Base-by-base conservation (phyloP, 768 basidiomycete genomes). In the Tulasnella sp. region DNA sequence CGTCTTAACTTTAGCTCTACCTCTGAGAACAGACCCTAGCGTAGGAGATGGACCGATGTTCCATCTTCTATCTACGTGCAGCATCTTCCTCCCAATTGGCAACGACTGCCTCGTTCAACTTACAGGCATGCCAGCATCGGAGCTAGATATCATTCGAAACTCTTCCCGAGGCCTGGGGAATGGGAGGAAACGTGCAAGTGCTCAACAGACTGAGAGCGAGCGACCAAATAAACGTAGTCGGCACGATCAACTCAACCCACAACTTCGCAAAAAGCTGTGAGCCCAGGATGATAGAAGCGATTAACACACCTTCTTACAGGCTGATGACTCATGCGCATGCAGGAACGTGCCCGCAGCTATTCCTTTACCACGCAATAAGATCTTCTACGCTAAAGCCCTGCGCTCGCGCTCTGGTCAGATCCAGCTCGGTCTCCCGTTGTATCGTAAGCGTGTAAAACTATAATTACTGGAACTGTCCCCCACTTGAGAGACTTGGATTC, bases 81-180 rank as follows among this genome's bases (percentile, higher is more conserved):
- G 81, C 9, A 62, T 93, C 17, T 97, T 92, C 68, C 66, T 85
- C 15, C 73, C 85, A 1, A 70, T 96, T 21, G 85, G 86, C 0
- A 94, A 96, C 66, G 82, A 80, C 19, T 93, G 90, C 66, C 77
- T 84, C 38, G 86, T 86, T 62, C 93, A 98, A 69, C 68, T 96
- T 59, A 80, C 84, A 0, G 93, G 93, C 3, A 74, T 75, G 34
- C 83, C 87, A 0, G 68, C 94, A 22, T 72, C 81, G 24, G 75
- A 77, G 64, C 69, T 62, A 38, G 27, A 15, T 63, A 38, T 25
- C 42, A 44, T 19, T 50, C 42, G 25, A 34, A 1, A 38, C 17
- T 15, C 29, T 41, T 22, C 22, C n/a, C 56, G 53, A 42, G 34
- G 7, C 7, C 34, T 38, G 15, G 34, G 34, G 57, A 29, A 34